A percentile compares a stretch with the other conserved stretches of the same genome.
Conservation (phyloP, 306 rosid genomes). For the Acmispon strigosus region DNA sequence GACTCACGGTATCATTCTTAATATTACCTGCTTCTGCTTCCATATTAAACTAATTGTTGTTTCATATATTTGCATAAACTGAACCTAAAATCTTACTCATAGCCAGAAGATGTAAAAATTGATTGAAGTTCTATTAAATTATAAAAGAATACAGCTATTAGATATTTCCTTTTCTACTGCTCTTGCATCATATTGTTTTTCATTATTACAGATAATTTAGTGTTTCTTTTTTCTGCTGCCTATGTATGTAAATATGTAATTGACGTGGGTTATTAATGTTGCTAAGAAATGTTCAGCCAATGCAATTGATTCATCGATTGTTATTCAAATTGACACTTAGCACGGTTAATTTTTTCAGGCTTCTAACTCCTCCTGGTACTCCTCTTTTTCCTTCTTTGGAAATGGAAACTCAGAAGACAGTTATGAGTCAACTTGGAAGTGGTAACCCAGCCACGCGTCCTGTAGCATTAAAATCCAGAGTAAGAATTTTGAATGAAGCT, state of each 20-base stretch:
- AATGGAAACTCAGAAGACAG: slow-evolving; percentile 68
- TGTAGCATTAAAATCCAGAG: slow-evolving; percentile 73
- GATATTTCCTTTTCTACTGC: background rate
- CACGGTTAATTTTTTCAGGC: slow-evolving; percentile 55
- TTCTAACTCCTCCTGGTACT: slow-evolving; percentile 93
- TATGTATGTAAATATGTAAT: background rate
- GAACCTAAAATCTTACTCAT: background rate
- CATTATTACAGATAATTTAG: background rate
- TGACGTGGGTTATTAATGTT: background rate
- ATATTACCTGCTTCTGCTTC: background rate
- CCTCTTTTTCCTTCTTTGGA: slow-evolving; percentile 98
- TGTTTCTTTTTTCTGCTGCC: background rate
- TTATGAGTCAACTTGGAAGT: slow-evolving; percentile 63
- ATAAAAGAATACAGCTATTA: background rate
- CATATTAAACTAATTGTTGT: background rate
- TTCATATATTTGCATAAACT: background rate
- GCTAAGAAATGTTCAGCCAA: background rate
- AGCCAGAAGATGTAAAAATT: background rate
- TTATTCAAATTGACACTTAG: slow-evolving; percentile 15
- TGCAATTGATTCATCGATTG: background rate
- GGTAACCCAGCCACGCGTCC: slow-evolving; percentile 62
- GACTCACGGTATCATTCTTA: background rate
- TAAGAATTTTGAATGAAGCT: slow-evolving; percentile 38
- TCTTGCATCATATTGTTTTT: background rate
- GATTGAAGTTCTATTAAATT: background rate